Conservation (phyloP, 306 rosid species). For the Quillaja saponaria region DNA sequence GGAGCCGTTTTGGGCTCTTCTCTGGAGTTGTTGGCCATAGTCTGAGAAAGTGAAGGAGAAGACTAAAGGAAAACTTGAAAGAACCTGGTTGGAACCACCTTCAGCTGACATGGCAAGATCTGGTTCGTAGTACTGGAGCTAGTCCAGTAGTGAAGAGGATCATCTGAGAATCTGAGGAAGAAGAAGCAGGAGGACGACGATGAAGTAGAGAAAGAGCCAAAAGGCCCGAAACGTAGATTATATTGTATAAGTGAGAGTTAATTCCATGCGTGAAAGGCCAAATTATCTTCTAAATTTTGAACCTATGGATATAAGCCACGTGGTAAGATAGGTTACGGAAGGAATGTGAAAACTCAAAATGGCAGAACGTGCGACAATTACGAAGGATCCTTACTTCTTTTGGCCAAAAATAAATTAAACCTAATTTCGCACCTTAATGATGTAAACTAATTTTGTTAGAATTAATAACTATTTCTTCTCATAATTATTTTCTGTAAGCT, state of each 20-base stretch:
- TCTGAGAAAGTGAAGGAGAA: constrained; percentile 16
- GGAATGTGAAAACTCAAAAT: background rate
- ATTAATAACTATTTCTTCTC: too few relatives aligned
- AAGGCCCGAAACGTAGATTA: background rate
- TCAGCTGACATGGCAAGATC: constrained; percentile 27
- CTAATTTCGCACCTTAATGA: too few relatives aligned
- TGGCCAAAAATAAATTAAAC: too few relatives aligned
- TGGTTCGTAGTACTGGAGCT: constrained; percentile 5
- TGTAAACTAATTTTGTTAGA: too few relatives aligned
- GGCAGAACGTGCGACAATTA: too few relatives aligned
- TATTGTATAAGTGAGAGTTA: too few relatives aligned
- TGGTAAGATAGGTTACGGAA: background rate
- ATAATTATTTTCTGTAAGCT: too few relatives aligned
- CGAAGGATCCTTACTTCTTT: too few relatives aligned
- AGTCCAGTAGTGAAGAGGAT: background rate
- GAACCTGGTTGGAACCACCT: constrained; percentile 1
- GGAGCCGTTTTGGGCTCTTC: constrained; percentile 92
- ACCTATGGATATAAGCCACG: background rate
- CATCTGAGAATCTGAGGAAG: too few relatives aligned
- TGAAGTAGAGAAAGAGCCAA: background rate
- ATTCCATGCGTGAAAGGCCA: background rate
- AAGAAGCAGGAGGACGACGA: background rate
- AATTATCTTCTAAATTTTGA: background rate
- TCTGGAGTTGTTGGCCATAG: constrained; percentile 70
- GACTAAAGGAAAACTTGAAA: constrained; percentile 2